Percentiles rank a stretch among this genome's conserved stretches.
These are phyloP conservation scores for Vitis cinerea DNA, from an alignment of 164 flowering plant genomes.

Conservation along the genomic window DNA sequence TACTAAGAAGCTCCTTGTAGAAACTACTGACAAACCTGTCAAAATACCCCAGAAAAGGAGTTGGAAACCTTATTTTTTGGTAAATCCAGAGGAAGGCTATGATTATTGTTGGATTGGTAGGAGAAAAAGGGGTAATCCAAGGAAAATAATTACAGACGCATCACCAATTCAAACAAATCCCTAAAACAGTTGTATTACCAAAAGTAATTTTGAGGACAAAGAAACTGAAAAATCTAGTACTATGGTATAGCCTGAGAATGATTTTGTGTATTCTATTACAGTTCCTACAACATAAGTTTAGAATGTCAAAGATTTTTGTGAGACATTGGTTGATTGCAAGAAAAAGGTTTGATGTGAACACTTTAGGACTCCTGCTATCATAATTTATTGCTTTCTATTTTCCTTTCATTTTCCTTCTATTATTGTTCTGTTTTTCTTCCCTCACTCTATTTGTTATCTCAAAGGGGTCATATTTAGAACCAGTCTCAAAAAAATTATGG, in stretches of 20 bases:
- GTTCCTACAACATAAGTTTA: background rate
- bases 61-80: constrained; percentile 24
- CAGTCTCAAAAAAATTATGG: too few relatives aligned
- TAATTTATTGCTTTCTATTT: background rate
- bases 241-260: too few relatives aligned
- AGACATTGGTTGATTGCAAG: constrained; percentile 31
- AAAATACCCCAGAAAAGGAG: constrained; percentile 27
- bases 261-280: too few relatives aligned
- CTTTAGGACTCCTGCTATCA: background rate
- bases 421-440: too few relatives aligned
- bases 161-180: too few relatives aligned
- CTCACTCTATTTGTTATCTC: too few relatives aligned
- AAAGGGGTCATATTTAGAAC: too few relatives aligned
- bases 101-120: constrained; percentile 20
- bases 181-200: too few relatives aligned
- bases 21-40: constrained; percentile 7
- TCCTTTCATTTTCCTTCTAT: too few relatives aligned
- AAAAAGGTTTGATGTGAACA: constrained; percentile 45
- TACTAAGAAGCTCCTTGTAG: constrained; percentile 4
- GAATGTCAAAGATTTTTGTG: constrained; percentile 3
- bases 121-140: background rate
- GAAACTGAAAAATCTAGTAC: too few relatives aligned
- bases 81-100: constrained; percentile 42
- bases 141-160: too few relatives aligned
- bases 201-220: too few relatives aligned